Percentiles rank a stretch among this genome's conserved stretches.
These are phyloP conservation scores for Suillus subluteus DNA, from an alignment of 768 basidiomycete species.

Conservation along the genomic window DNA sequence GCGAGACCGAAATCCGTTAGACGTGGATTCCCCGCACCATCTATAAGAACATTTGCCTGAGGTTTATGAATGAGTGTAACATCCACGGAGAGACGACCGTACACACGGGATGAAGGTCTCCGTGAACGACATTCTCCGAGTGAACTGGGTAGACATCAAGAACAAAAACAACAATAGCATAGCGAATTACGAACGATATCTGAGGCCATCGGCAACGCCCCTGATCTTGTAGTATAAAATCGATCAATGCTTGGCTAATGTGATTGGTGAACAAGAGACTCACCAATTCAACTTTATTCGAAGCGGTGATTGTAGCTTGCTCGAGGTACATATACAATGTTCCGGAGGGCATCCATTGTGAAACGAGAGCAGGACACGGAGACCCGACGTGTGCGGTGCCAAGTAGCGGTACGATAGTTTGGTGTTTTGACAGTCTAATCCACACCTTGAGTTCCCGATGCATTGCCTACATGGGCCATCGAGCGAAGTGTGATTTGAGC, in stretches of 20 bases:
- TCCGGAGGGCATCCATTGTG: not conserved
- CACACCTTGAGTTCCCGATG: conserved; percentile 17
- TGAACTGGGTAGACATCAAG: no score
- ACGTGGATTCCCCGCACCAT: no score
- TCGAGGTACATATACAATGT: not conserved
- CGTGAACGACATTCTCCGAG: no score
- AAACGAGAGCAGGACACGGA: not conserved
- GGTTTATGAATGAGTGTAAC: not conserved
- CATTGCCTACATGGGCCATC: not conserved
- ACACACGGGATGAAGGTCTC: no score
- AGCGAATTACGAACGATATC: not conserved
- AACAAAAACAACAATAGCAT: not conserved
- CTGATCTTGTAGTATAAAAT: not conserved
- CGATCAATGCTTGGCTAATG: not conserved
- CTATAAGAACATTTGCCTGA: no score
- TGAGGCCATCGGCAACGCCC: not conserved
- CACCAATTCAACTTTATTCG: not conserved
- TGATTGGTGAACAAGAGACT: not conserved
- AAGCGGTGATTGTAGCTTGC: no score
- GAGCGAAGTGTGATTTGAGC: not conserved
- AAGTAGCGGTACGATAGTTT: conserved; percentile 24
- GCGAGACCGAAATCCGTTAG: no score
- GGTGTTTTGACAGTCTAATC: conserved; percentile 18
- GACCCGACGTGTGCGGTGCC: conserved; percentile 13
- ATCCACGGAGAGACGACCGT: no score